These are phyloP conservation scores for Suillus plorans DNA, from an alignment of 768 basidiomycete species.

Conservation along the genomic window DNA sequence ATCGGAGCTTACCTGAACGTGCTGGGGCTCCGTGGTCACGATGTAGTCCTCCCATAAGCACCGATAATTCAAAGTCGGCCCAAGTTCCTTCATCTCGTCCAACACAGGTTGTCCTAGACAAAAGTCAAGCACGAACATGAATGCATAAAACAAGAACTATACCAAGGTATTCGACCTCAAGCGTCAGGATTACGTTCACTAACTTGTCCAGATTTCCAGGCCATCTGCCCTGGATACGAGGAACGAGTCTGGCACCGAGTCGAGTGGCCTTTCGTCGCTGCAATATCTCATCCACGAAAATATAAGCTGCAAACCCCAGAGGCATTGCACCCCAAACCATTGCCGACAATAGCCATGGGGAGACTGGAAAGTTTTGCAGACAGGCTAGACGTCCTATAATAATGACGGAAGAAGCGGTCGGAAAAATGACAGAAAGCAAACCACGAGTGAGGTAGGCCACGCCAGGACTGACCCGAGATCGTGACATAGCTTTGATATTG, in stretches of 20 bases:
- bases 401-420: slow-evolving; percentile 11
- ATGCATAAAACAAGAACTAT: neutral
- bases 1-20: slow-evolving; percentile 34
- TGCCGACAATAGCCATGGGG: neutral
- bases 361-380: slow-evolving; percentile 12
- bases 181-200: slow-evolving; percentile 14
- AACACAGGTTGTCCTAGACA: slow-evolving; percentile 21
- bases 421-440: slow-evolving; percentile 14
- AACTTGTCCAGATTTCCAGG: slow-evolving; percentile 36
- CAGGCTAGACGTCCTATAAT: slow-evolving; percentile 13
- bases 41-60: slow-evolving; percentile 50
- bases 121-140: too few species aligned
- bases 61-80: slow-evolving; percentile 39
- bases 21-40: slow-evolving; percentile 50
- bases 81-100: slow-evolving; percentile 24
- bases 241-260: slow-evolving; percentile 26
- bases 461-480: slow-evolving; percentile 17
- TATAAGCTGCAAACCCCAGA: neutral
- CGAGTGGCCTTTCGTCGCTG: slow-evolving; percentile 20
- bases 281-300: slow-evolving; percentile 6
- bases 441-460: slow-evolving; percentile 21
- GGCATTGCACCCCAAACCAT: slow-evolving; percentile 10
- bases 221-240: slow-evolving; percentile 28
- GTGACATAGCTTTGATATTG: neutral
- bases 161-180: slow-evolving; percentile 37